Conservation (phyloP, 345 rosid species). For the Acer saccharum region DNA sequence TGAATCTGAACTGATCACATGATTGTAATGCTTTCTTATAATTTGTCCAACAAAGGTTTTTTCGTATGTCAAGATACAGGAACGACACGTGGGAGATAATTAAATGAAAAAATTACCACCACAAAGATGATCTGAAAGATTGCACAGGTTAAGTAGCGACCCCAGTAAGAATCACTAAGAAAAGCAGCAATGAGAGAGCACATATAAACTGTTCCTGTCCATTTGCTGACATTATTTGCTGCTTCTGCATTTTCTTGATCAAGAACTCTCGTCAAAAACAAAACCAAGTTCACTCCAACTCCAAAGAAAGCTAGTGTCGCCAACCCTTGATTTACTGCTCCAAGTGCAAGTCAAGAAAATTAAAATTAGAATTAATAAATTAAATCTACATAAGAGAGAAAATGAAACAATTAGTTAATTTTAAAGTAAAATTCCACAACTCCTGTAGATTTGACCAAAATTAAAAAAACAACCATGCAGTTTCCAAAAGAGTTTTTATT, state of each 20-base stretch:
- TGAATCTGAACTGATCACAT: too few species aligned
- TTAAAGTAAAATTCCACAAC: too few species aligned
- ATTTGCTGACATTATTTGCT: constrained; percentile 84
- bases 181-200: constrained; percentile 89
- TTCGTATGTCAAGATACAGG: too few species aligned
- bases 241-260: constrained; percentile 77
- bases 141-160: constrained; percentile 77
- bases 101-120: constrained; percentile 33
- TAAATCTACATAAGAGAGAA: background rate
- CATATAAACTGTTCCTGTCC: constrained; percentile 94
- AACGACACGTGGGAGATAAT: background rate
- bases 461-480: too few species aligned
- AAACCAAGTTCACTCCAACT: constrained; percentile 82
- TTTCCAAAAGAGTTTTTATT: too few species aligned
- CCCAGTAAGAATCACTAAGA: constrained; percentile 97
- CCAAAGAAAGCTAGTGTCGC: constrained; percentile 94
- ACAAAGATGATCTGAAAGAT: constrained; percentile 57
- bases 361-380: background rate
- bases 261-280: constrained; percentile 81
- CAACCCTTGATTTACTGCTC: constrained; percentile 77
- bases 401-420: too few species aligned
- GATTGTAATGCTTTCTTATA: too few species aligned
- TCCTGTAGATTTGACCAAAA: background rate
- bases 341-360: background rate
- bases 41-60: too few species aligned